Percentiles rank a stretch among this genome's conserved stretches.
These are phyloP conservation scores for Phylloboletellus chloephorus DNA, from an alignment of 1,284 basidiomycete genomes.

Conservation along the genomic window DNA sequence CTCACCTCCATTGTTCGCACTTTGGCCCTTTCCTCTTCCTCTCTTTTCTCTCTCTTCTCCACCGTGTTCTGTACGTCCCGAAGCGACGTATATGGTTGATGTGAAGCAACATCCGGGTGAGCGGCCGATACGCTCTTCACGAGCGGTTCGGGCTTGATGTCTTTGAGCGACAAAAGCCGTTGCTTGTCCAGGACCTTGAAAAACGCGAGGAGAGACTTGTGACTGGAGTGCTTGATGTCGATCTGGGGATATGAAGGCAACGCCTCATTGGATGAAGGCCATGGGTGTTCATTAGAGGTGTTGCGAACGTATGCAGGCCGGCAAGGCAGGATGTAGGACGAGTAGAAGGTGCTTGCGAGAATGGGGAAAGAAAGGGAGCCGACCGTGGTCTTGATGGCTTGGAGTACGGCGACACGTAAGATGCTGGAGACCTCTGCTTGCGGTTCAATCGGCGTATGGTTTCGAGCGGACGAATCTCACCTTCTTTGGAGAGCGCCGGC, in stretches of 20 bases:
- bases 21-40: slow-evolving; percentile 40
- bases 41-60: slow-evolving; percentile 46
- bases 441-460: slow-evolving; percentile 5
- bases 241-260: slow-evolving; percentile 38
- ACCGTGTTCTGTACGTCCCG: slow-evolving; percentile 56
- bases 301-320: slow-evolving; percentile 49
- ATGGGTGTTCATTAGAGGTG: slow-evolving; percentile 27
- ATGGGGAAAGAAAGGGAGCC: slow-evolving; percentile 62
- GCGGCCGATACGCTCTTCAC: slow-evolving; percentile 55
- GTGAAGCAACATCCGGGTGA: slow-evolving; percentile 55
- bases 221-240: slow-evolving; percentile 63
- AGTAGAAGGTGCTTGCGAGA: slow-evolving; percentile 71
- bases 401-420: slow-evolving; percentile 66
- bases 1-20: slow-evolving; percentile 49
- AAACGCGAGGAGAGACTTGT: slow-evolving; percentile 79
- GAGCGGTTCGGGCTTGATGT: slow-evolving; percentile 60
- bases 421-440: slow-evolving; percentile 57
- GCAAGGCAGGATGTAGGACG: slow-evolving; percentile 69
- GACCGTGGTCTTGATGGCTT: slow-evolving; percentile 52
- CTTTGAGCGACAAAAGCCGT: slow-evolving; percentile 67
- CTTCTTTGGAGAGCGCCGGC: slow-evolving; percentile 23
- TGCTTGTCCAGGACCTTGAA: slow-evolving; percentile 72
- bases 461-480: slow-evolving; percentile 14
- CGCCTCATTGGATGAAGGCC: slow-evolving; percentile 26
- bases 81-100: slow-evolving; percentile 54